Base-by-base conservation (phyloP, 176 grass and related monocot species). In the barley (Hordeum vulgare) region DNA sequence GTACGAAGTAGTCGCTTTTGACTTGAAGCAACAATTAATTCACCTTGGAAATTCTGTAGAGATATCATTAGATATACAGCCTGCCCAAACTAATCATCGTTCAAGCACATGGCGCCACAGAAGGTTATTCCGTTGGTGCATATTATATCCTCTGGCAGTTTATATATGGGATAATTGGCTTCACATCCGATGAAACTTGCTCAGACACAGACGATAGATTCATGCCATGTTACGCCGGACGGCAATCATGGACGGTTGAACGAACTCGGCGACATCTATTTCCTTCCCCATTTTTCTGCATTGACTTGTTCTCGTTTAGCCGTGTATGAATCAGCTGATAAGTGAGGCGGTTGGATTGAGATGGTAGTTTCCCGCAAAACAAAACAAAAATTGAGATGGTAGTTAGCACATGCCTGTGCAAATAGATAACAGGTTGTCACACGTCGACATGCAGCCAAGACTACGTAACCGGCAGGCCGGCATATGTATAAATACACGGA, bases 361-460 rank as follows among this genome's bases (percentile, higher is more conserved):
- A 36, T 11, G 82, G 12, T 59, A 61, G 87, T 45, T 89, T n/a
- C n/a, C n/a, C n/a, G n/a, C n/a, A n/a, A n/a, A n/a, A n/a, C n/a
- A n/a, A n/a, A n/a, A n/a, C n/a, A n/a, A n/a, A n/a, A n/a, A 33
- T 29, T 47, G 77, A 40, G 82, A 36, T 11, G 82, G 12, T 59
- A 61, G 87, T 45, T 89, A 67, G 87, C 77, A 89, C 87, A 89
- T 85, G 86, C 41, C 15, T 39, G 1, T 14, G 31, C 24, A 59
- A 4, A 68, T 44, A 44, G 31, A 35, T 9, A 54, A 71, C 86
- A 88, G 74, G 80, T 71, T 78, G 86, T 63, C 72, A 62, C 14
- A 15, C 14, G 15, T 51, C 15, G 15, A 10, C 20, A 36, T 69
- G 34, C 11, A 80, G 31, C 42, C 58, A 66, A 20, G 61, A n/a